Evolutionary conservation across 1,284 basidiomycete species (phyloP).

Genomic region (Xerocomus amazonicus): DNA sequence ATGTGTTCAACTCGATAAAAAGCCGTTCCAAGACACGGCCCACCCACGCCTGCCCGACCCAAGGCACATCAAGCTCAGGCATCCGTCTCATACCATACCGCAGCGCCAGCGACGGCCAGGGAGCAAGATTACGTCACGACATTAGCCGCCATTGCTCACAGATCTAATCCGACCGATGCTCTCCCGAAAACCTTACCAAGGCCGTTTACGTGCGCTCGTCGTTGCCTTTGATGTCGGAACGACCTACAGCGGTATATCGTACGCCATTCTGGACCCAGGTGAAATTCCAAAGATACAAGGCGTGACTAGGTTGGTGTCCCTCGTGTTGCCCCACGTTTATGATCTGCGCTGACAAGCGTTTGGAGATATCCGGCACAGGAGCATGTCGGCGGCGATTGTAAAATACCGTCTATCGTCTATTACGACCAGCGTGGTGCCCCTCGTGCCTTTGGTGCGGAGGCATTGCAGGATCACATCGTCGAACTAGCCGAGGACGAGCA

Average conservation of each 20-base stretch:
- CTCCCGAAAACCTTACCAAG: constrained; percentile 33
- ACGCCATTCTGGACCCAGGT: constrained; percentile 45
- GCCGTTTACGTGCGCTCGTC: constrained; percentile 39
- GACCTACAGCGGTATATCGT: constrained; percentile 50
- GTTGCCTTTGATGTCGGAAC: constrained; percentile 53
- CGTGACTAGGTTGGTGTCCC: constrained; percentile 38
- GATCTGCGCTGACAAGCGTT: constrained; percentile 2
- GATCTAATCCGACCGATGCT: constrained; percentile 21
- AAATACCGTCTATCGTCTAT: constrained; percentile 55
- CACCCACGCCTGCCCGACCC: no score
- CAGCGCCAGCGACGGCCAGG: no score
- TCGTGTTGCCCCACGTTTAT: constrained; percentile 5
- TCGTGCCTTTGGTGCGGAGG: constrained; percentile 51
- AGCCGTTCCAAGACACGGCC: no score
- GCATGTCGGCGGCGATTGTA: constrained; percentile 42
- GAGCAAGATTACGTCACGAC: no score
- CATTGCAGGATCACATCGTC: constrained; percentile 39
- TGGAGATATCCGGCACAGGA: constrained; percentile 43
- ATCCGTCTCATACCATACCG: no score
- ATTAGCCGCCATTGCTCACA: no score
- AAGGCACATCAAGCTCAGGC: no score
- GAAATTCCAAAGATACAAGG: constrained; percentile 44
- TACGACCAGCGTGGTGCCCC: constrained; percentile 46
- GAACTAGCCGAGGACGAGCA: constrained; percentile 44
- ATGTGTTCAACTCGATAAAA: no score